phyloP scores from a whole-genome alignment of 371 early-diverging fungal genomes.

The Mucor irregularis region DNA sequence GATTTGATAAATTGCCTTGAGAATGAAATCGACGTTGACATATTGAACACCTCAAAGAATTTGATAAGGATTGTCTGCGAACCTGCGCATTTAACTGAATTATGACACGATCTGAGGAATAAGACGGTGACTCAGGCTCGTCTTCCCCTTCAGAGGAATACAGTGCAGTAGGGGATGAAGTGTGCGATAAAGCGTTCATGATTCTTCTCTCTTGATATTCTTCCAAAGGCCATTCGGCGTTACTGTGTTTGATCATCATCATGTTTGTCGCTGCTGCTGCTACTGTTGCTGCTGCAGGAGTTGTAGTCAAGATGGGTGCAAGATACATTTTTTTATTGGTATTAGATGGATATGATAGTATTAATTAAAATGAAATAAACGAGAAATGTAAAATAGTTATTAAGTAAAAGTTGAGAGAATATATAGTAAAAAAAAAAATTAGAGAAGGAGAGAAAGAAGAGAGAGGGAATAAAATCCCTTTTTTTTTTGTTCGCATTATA shows the following conservation, averaged over 20 bases:
- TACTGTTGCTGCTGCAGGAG: not conserved
- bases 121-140: conserved; percentile 4
- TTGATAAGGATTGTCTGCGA: conserved; percentile 15
- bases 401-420: not conserved
- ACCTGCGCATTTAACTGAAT: not conserved
- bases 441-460: not conserved
- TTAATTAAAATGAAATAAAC: not conserved
- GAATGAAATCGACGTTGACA: conserved; percentile 31
- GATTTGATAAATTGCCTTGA: conserved; percentile 24
- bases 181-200: conserved; percentile 20
- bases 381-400: not conserved
- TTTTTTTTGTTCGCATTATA: not conserved
- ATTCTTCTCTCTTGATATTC: conserved; percentile 19
- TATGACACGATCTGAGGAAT: conserved; percentile 10
- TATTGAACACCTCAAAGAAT: conserved; percentile 20
- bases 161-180: not conserved
- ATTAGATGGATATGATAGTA: not conserved
- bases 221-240: conserved; percentile 22
- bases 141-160: conserved; percentile 11
- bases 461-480: not conserved
- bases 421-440: not conserved
- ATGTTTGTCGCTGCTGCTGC: no score
- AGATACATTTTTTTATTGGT: not conserved
- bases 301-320: not conserved
- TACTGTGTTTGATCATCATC: no score